Percentiles rank a stretch among this genome's conserved stretches.
Evolutionary conservation across 2,329 filamentous ascomycete species (phyloP).

Genomic region (Ceratocystis huliohia): DNA sequence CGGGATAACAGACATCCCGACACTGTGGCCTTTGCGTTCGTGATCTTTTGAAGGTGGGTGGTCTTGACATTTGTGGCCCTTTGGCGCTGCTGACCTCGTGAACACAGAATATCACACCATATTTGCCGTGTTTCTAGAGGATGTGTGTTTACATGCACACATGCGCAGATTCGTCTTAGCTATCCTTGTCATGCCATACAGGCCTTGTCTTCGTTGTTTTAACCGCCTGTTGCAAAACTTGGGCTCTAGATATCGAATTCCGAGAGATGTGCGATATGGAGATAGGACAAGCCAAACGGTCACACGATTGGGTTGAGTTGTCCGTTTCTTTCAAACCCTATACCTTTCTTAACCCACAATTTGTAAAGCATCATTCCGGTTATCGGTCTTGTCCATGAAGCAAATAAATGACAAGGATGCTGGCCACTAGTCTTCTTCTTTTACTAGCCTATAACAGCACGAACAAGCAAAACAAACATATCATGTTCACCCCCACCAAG

Average conservation of each 20-base stretch:
- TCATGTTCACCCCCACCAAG: no score
- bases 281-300: no score
- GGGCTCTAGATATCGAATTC: not conserved
- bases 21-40: not conserved
- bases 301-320: no score
- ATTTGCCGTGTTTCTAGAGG: not conserved
- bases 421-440: no score
- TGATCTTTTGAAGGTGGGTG: not conserved
- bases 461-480: no score
- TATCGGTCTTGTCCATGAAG: no score
- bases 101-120: not conserved
- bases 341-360: no score
- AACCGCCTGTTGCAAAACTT: not conserved
- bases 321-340: not conserved
- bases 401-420: no score
- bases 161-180: not conserved
- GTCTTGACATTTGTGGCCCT: not conserved
- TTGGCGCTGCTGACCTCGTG: no score
- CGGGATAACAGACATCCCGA: not conserved
- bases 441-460: no score
- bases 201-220: not conserved
- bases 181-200: not conserved
- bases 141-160: not conserved
- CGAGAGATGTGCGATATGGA: constrained; percentile 2
- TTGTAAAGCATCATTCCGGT: no score